These are phyloP conservation scores for Echinosophora koreensis DNA, from an alignment of 306 rosid species.

Conservation along the genomic window DNA sequence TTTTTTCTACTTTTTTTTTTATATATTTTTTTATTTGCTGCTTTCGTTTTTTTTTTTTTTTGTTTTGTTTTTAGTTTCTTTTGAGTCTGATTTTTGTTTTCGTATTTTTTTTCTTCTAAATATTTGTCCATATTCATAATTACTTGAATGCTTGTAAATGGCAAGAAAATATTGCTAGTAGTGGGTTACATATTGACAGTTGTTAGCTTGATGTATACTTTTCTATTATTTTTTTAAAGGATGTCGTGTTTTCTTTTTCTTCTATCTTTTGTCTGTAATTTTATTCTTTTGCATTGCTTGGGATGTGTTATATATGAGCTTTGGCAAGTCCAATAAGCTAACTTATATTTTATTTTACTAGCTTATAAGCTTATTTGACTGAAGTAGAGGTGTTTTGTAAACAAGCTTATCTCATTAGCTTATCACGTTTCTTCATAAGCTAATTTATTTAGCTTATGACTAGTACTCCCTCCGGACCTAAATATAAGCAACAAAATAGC, in stretches of 20 bases:
- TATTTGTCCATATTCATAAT: conserved; percentile 4
- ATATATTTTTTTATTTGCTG: background rate
- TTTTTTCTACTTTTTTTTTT: background rate
- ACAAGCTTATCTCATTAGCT: too few relatives aligned
- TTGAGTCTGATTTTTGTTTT: background rate
- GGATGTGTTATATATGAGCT: background rate
- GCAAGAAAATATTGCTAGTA: background rate
- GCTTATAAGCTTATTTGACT: too few relatives aligned
- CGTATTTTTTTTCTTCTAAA: background rate
- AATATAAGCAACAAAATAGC: too few relatives aligned
- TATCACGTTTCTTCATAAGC: too few relatives aligned
- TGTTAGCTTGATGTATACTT: background rate
- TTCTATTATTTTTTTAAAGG: background rate
- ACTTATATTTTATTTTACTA: too few relatives aligned
- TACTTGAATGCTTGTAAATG: conserved; percentile 20
- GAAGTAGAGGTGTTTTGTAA: too few relatives aligned
- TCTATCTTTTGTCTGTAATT: background rate
- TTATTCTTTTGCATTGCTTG: background rate
- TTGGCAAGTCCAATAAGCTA: too few relatives aligned
- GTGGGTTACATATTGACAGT: background rate
- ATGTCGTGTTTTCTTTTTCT: background rate
- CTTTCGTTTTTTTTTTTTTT: background rate
- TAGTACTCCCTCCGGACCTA: too few relatives aligned
- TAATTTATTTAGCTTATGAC: too few relatives aligned
- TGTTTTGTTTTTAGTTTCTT: background rate